Evolutionary conservation across 148 eudicot genomes (phyloP).

Genomic region (Camellia sinensis): DNA sequence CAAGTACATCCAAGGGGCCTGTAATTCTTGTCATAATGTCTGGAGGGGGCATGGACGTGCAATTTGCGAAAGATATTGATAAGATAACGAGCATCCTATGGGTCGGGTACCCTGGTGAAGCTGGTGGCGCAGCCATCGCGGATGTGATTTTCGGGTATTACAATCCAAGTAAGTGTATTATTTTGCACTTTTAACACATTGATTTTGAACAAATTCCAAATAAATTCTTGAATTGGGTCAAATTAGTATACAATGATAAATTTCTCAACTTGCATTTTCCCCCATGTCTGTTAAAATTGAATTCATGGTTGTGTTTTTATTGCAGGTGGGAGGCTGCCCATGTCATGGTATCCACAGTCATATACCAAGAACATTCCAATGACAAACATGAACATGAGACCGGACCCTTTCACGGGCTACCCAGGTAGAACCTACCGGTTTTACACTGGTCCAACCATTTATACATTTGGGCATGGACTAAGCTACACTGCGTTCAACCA

Average conservation of each 20-base stretch:
- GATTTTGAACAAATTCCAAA: neutral
- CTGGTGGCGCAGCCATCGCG: slow-evolving; percentile 55
- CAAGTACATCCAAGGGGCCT: slow-evolving; percentile 46
- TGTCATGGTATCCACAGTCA: slow-evolving; percentile 71
- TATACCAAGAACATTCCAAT: slow-evolving; percentile 52
- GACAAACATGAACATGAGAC: slow-evolving; percentile 82
- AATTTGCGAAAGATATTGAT: slow-evolving; percentile 33
- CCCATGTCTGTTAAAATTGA: neutral
- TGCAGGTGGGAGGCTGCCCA: slow-evolving; percentile 66
- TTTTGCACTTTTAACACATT: neutral
- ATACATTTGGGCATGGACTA: slow-evolving; percentile 54
- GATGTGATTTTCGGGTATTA: slow-evolving; percentile 54
- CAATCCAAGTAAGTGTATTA: slow-evolving; percentile 47
- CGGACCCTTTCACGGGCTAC: slow-evolving; percentile 55
- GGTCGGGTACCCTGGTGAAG: slow-evolving; percentile 73
- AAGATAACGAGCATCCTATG: slow-evolving; percentile 60
- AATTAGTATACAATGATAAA: too few relatives aligned
- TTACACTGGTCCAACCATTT: slow-evolving; percentile 59
- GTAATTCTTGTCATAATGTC: slow-evolving; percentile 53
- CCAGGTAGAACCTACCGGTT: slow-evolving; percentile 71
- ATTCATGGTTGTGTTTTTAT: neutral
- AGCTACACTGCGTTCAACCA: slow-evolving; percentile 56
- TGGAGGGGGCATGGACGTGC: slow-evolving; percentile 54
- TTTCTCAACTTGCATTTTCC: neutral
- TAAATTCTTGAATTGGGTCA: too few relatives aligned